Evolutionary conservation across 805 yeast genomes (phyloP).

Genomic region (Schizosaccharomyces osmophilus): DNA sequence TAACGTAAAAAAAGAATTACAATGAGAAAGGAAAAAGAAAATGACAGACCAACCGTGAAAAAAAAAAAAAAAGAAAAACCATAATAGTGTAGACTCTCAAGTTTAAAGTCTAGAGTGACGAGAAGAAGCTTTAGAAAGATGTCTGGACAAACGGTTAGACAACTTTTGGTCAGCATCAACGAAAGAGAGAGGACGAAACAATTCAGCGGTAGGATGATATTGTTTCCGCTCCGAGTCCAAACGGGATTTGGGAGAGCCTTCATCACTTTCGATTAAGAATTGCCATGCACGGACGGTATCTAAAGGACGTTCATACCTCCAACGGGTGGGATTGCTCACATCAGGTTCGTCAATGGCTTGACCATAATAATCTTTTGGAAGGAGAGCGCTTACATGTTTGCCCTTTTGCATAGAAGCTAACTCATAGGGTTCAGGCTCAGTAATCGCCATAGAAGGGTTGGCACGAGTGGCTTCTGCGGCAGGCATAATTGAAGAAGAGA

Average conservation of each 20-base stretch:
- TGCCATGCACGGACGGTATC: slow-evolving; percentile 40
- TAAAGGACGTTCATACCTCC: slow-evolving; percentile 85
- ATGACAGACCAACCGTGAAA: neutral
- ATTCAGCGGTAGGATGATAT: neutral
- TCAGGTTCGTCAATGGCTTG: slow-evolving; percentile 56
- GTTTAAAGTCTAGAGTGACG: neutral
- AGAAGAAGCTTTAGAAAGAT: neutral
- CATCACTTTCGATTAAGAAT: neutral
- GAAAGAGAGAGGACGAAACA: neutral
- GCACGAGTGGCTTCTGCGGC: neutral
- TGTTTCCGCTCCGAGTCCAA: neutral
- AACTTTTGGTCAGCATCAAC: neutral
- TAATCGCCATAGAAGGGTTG: neutral
- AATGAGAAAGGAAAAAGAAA: neutral
- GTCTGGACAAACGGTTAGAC: neutral
- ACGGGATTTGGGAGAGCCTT: neutral
- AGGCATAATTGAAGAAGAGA: neutral
- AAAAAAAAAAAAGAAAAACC: neutral
- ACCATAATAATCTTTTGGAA: slow-evolving; percentile 51
- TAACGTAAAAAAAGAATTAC: neutral
- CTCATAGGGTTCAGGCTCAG: slow-evolving; percentile 1
- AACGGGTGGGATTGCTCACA: slow-evolving; percentile 75
- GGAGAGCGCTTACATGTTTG: neutral
- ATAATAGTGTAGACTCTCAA: neutral
- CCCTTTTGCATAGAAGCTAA: neutral